Percentiles rank a stretch among this genome's conserved stretches.
Evolutionary conservation across 805 yeast genomes (phyloP).

Genomic region (Suhomyces sp.): DNA sequence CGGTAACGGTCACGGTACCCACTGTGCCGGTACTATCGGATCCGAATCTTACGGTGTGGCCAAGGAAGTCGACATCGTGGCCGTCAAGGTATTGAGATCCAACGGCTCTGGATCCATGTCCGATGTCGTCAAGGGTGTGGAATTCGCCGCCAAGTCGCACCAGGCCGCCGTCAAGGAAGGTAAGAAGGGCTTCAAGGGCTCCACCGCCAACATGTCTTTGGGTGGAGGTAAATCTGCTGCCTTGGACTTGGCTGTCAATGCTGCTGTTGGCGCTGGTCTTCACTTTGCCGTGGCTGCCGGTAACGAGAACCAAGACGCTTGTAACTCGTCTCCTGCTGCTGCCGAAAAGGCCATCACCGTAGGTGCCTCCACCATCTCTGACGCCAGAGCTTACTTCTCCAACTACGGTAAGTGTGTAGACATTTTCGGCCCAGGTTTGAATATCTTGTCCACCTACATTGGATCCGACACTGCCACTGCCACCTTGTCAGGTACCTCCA

Average conservation of each 20-base stretch:
- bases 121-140: constrained; percentile 82
- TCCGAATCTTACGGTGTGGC: constrained; percentile 80
- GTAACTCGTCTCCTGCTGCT: constrained; percentile 57
- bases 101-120: constrained; percentile 84
- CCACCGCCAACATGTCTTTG: constrained; percentile 60
- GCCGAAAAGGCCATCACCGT: constrained; percentile 55
- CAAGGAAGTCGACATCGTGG: constrained; percentile 72
- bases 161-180: constrained; percentile 38
- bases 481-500: constrained; percentile 58
- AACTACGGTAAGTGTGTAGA: constrained; percentile 54
- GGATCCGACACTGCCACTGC: constrained; percentile 51
- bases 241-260: constrained; percentile 56
- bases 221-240: constrained; percentile 59
- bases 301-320: constrained; percentile 59
- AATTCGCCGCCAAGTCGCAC: constrained; percentile 76
- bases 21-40: constrained; percentile 94
- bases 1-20: constrained; percentile 95
- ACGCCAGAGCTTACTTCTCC: constrained; percentile 50
- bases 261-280: constrained; percentile 54
- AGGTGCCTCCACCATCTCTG: constrained; percentile 46
- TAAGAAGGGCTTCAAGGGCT: constrained; percentile 51
- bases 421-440: constrained; percentile 55
- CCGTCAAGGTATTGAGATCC: constrained; percentile 78
- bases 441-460: constrained; percentile 53
- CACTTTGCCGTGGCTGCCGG: constrained; percentile 66